Evolutionary conservation across 768 basidiomycete genomes (phyloP).

Genomic region (Rubroboletus satanas): DNA sequence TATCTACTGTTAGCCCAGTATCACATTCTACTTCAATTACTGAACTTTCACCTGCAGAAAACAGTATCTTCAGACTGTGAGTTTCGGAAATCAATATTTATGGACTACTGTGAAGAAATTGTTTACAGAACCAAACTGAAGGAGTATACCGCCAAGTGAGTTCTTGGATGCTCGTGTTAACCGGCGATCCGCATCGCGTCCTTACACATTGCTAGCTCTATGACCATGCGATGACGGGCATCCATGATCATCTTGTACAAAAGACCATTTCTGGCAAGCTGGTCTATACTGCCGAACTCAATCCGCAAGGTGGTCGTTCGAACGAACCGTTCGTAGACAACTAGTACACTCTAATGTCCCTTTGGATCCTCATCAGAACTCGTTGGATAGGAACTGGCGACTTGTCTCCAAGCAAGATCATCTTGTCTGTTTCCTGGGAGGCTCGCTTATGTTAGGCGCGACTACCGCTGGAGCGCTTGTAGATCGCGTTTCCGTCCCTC

Average conservation of each 20-base stretch:
- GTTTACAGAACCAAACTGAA: constrained; percentile 64
- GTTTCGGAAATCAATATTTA: constrained; percentile 1
- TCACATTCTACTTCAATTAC: background rate
- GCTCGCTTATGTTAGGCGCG: constrained; percentile 87
- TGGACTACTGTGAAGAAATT: background rate
- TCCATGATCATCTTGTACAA: constrained; percentile 71
- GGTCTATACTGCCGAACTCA: constrained; percentile 79
- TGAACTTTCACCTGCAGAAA: constrained; percentile 20
- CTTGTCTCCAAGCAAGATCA: constrained; percentile 90
- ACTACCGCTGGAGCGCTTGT: constrained; percentile 57
- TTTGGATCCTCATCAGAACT: constrained; percentile 6
- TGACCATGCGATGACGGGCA: constrained; percentile 76
- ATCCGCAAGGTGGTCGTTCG: constrained; percentile 45
- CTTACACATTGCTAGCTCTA: constrained; percentile 66
- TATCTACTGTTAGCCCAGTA: constrained; percentile 62
- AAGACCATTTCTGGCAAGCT: constrained; percentile 56
- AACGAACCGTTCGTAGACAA: constrained; percentile 34
- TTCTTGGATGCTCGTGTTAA: background rate
- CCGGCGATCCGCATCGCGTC: background rate
- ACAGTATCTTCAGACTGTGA: constrained; percentile 33
- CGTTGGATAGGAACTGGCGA: constrained; percentile 56
- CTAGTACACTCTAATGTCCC: background rate
- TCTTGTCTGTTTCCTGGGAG: constrained; percentile 91
- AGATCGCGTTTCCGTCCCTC: constrained; percentile 62
- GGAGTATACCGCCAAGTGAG: constrained; percentile 69